Evolutionary conservation across 371 early-diverging fungal species (phyloP).

Genomic region (Zopfochytrium polystomum): DNA sequence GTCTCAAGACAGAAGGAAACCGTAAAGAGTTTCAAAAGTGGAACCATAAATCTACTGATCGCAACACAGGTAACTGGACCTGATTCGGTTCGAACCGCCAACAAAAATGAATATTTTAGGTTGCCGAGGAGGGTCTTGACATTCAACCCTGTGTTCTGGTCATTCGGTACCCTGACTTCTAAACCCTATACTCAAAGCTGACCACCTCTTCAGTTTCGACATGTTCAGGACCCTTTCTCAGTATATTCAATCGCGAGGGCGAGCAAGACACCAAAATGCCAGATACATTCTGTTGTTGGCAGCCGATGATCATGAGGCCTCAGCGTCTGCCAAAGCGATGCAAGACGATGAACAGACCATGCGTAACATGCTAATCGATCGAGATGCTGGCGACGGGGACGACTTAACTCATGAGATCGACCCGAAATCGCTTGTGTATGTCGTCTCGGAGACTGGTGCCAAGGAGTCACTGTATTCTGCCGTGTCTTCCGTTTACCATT

Average conservation of each 20-base stretch:
- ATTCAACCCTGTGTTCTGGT: slow-evolving; percentile 91
- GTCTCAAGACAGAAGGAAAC: slow-evolving; percentile 63
- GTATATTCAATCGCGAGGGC: slow-evolving; percentile 91
- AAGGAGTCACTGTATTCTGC: slow-evolving; percentile 61
- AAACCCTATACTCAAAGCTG: no score
- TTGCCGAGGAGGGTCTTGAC: slow-evolving; percentile 96
- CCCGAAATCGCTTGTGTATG: slow-evolving; percentile 32
- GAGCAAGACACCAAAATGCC: slow-evolving; percentile 78
- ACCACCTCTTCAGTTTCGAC: no score
- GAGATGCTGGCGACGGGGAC: slow-evolving; percentile 11
- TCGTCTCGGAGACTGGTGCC: slow-evolving; percentile 61
- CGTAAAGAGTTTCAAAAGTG: slow-evolving; percentile 65
- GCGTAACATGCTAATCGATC: slow-evolving; percentile 25
- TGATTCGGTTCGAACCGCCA: background rate
- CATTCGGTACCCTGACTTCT: no score
- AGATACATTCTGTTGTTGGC: slow-evolving; percentile 66
- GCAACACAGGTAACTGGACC: slow-evolving; percentile 32
- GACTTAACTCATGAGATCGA: slow-evolving; percentile 6
- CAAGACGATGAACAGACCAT: slow-evolving; percentile 52
- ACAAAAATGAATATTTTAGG: slow-evolving; percentile 40
- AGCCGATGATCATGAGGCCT: slow-evolving; percentile 51
- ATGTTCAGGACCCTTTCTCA: slow-evolving; percentile 65
- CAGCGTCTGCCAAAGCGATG: slow-evolving; percentile 46
- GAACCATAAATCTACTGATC: slow-evolving; percentile 44
- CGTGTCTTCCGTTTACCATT: slow-evolving; percentile 58